Conservation (phyloP, 768 basidiomycete genomes). For the Mycena maculata region DNA sequence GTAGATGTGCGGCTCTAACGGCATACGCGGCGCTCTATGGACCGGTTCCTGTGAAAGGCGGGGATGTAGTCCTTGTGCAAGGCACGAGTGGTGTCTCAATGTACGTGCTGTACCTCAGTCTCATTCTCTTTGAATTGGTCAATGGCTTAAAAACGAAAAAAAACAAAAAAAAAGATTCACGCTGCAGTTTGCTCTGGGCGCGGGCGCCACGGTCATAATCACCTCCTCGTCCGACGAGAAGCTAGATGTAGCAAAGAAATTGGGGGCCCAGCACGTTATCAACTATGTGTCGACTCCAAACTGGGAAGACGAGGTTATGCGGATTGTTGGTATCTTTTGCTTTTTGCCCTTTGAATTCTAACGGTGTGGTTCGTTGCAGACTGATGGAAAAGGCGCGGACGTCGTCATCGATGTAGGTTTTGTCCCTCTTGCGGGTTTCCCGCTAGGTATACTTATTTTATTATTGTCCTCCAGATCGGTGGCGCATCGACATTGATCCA, state of each 20-base stretch:
- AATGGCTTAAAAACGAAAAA: no score
- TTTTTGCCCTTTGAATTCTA: not conserved
- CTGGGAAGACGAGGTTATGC: slow-evolving; percentile 60
- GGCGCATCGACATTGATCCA: slow-evolving; percentile 51
- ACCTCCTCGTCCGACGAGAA: slow-evolving; percentile 52
- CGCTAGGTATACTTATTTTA: slow-evolving; percentile 10
- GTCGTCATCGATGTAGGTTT: slow-evolving; percentile 28
- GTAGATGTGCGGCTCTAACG: slow-evolving; percentile 57
- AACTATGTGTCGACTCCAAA: slow-evolving; percentile 60
- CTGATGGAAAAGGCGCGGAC: slow-evolving; percentile 25
- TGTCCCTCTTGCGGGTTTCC: slow-evolving; percentile 35
- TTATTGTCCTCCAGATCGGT: slow-evolving; percentile 47
- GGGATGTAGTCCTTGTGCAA: slow-evolving; percentile 58
- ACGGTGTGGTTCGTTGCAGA: not conserved
- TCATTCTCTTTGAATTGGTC: not conserved
- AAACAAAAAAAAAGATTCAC: slow-evolving; percentile 52
- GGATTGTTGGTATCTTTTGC: slow-evolving; percentile 34
- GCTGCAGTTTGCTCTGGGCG: slow-evolving; percentile 57
- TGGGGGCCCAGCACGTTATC: slow-evolving; percentile 59
- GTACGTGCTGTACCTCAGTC: slow-evolving; percentile 31
- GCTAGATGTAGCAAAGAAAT: slow-evolving; percentile 42
- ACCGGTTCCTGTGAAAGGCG: slow-evolving; percentile 52
- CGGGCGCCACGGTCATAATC: slow-evolving; percentile 60
- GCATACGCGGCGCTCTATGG: slow-evolving; percentile 61
- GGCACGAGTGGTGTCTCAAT: slow-evolving; percentile 57